Conservation (phyloP, 257 asterid species). For the Solanum bukasovii region DNA sequence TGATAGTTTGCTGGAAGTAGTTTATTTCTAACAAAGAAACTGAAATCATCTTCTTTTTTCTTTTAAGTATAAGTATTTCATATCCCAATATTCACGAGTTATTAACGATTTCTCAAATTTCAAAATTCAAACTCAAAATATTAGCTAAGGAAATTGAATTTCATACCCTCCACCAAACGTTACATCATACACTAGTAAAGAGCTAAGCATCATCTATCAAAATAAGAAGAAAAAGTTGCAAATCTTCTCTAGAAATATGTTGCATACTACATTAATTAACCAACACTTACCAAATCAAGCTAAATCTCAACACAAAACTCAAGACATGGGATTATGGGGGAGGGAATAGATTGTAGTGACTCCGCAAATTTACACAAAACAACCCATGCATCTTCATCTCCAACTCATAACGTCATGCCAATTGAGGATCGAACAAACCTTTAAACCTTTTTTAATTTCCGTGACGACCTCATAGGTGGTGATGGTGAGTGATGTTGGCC, state of each 20-base stretch:
- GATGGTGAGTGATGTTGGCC: constrained; percentile 26
- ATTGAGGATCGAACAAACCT: too few relatives aligned
- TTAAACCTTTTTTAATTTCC: neutral
- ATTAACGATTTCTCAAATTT: neutral
- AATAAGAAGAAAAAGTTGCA: neutral
- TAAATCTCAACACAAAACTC: neutral
- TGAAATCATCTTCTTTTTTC: neutral
- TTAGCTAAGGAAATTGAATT: neutral
- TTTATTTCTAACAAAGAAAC: neutral
- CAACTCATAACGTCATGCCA: neutral
- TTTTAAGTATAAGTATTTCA: neutral
- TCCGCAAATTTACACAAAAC: neutral
- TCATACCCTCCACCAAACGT: neutral
- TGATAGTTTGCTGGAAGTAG: neutral
- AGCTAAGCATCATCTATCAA: neutral
- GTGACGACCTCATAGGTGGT: neutral
- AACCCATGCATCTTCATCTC: neutral
- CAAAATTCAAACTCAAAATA: neutral
- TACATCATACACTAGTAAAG: neutral
- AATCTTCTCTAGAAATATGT: neutral
- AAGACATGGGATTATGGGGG: neutral
- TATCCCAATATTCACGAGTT: neutral
- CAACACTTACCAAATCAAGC: neutral
- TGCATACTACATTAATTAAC: neutral
- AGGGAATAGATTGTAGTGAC: neutral